A percentile compares a stretch with the other conserved stretches of the same genome.
Evolutionary conservation across 139 green algal genomes (phyloP).

Genomic region (Micromonas commoda): DNA sequence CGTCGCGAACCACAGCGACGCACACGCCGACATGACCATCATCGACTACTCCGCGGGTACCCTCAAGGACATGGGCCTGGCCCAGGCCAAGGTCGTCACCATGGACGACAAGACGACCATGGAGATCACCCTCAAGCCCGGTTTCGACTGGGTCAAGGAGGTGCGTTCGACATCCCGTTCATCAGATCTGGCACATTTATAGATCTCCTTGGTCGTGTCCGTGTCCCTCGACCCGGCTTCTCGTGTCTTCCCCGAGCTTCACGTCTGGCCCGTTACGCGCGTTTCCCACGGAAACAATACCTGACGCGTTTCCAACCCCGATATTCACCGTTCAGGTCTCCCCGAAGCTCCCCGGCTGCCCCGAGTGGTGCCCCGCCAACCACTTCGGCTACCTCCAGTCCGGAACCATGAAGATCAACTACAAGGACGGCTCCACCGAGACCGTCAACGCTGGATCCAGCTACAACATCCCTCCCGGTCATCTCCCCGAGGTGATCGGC

Average conservation of each 20-base stretch:
- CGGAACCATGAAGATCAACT: constrained; percentile 25
- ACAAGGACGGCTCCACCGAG: constrained; percentile 4
- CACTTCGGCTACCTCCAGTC: constrained; percentile 17
- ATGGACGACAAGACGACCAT: constrained; percentile 13
- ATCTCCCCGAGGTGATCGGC: constrained; percentile 14
- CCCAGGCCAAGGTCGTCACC: not conserved
- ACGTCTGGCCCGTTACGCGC: no score
- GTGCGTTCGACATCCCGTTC: no score
- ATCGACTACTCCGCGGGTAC: constrained; percentile 23
- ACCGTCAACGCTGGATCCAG: constrained; percentile 12
- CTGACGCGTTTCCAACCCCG: no score
- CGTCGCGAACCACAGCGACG: no score
- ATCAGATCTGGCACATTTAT: no score
- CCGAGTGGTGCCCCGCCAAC: constrained; percentile 22
- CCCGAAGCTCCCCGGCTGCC: constrained; percentile 13
- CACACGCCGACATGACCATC: not conserved
- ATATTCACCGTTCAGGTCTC: no score
- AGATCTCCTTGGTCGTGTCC: no score
- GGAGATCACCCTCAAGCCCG: constrained; percentile 18
- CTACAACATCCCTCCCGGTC: constrained; percentile 16
- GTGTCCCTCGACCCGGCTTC: no score
- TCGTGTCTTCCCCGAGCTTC: no score
- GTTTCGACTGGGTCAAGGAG: constrained; percentile 5
- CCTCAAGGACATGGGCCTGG: not conserved
- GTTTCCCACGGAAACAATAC: no score